A percentile compares a stretch with the other conserved stretches of the same genome.
These are phyloP conservation scores for Breviolum minutum DNA, from an alignment of 73 alveolate genomes.

Conservation along the genomic window DNA sequence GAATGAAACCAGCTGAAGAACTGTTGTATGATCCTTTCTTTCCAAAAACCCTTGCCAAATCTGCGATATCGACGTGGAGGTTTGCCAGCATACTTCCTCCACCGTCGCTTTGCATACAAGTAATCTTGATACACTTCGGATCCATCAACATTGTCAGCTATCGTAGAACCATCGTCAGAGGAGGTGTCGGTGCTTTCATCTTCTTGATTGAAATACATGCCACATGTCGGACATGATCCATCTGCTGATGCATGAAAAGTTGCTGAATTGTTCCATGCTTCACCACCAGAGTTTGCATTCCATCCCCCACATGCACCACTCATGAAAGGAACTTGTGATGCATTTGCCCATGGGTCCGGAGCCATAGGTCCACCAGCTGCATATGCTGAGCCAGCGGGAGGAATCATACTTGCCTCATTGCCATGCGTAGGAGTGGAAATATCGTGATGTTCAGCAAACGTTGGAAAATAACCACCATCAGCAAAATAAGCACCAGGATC, in stretches of 20 bases:
- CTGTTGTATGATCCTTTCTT: neutral
- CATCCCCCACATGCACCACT: neutral
- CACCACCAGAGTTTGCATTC: too few species aligned
- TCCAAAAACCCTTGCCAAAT: neutral
- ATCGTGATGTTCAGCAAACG: neutral
- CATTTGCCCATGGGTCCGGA: neutral
- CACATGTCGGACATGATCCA: neutral
- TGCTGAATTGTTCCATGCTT: neutral
- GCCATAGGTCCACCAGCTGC: neutral
- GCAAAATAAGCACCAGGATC: slow-evolving; percentile 8
- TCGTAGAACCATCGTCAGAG: neutral
- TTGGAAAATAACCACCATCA: neutral
- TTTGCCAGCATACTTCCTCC: slow-evolving; percentile 12
- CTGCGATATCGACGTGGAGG: slow-evolving; percentile 30
- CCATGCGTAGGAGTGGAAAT: too few species aligned
- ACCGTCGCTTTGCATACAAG: neutral
- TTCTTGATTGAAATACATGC: neutral
- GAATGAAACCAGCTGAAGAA: slow-evolving; percentile 8
- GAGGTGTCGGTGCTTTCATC: slow-evolving; percentile 12
- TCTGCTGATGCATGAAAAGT: neutral
- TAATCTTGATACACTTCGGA: neutral
- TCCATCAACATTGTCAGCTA: neutral
- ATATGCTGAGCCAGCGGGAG: neutral
- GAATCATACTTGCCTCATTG: neutral
- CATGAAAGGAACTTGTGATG: neutral